Conservation (phyloP, 345 rosid species). For the Salix caprea region DNA sequence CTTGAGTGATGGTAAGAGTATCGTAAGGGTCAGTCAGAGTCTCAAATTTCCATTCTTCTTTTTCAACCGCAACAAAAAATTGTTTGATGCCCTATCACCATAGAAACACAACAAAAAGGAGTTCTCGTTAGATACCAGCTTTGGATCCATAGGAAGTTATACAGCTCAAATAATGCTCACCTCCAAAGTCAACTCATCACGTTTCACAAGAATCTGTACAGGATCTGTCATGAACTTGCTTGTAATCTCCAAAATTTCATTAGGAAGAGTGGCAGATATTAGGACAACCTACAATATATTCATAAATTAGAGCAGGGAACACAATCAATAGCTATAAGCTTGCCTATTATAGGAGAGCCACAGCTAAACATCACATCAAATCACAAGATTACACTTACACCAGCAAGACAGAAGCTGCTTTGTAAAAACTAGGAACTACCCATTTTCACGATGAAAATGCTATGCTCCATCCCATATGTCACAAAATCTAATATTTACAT, state of each 20-base stretch:
- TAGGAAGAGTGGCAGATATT: slow-evolving; percentile 96
- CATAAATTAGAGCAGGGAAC: not conserved
- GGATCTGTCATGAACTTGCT: slow-evolving; percentile 95
- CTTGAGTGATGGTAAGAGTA: slow-evolving; percentile 88
- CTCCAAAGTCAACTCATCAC: slow-evolving; percentile 97
- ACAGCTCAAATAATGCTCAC: slow-evolving; percentile 27
- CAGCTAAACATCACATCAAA: not conserved
- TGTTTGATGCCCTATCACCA: slow-evolving; percentile 84
- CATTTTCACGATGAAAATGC: not conserved
- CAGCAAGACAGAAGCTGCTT: not conserved
- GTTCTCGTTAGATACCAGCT: not conserved
- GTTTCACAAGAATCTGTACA: slow-evolving; percentile 90
- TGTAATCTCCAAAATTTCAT: slow-evolving; percentile 94
- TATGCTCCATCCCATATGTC: not conserved
- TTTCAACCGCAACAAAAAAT: slow-evolving; percentile 91
- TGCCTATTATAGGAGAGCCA: not conserved
- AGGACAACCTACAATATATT: slow-evolving; percentile 55
- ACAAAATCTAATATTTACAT: not conserved
- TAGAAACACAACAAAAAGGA: slow-evolving; percentile 5
- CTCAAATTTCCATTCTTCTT: slow-evolving; percentile 98
- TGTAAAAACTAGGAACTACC: not conserved
- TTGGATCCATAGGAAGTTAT: not conserved
- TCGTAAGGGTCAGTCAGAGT: slow-evolving; percentile 94
- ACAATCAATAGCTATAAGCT: not conserved
- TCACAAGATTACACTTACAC: not conserved